Conservation (phyloP, 768 basidiomycete species). For the Favolaschia claudopus region DNA sequence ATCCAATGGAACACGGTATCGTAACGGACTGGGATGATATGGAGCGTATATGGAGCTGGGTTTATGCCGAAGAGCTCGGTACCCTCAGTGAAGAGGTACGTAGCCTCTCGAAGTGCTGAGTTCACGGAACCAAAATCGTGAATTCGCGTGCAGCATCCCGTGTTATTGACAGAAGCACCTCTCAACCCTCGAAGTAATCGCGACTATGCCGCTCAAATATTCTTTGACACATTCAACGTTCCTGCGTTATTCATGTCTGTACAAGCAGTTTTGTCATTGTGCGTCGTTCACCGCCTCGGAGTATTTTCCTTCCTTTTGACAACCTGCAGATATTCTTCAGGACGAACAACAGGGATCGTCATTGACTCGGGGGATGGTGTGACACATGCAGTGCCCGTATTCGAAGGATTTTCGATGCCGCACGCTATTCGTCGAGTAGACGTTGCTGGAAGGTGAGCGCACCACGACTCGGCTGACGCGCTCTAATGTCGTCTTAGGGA, state of each 20-base stretch:
- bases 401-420: conserved; percentile 99
- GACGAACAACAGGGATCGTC: conserved; percentile 98
- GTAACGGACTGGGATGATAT: conserved; percentile 99
- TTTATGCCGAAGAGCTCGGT: conserved; percentile 94
- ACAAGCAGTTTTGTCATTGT: conserved; percentile 97
- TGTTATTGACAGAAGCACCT: conserved; percentile 95
- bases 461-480: neutral
- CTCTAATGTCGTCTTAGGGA: conserved; percentile 61
- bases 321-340: conserved; percentile 87
- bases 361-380: conserved; percentile 99
- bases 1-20: conserved; percentile 99
- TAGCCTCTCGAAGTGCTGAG: conserved; percentile 3
- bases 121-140: neutral
- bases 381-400: conserved; percentile 98
- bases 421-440: conserved; percentile 97
- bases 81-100: conserved; percentile 95
- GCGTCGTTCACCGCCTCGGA: conserved; percentile 26
- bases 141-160: conserved; percentile 80
- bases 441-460: conserved; percentile 86
- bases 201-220: conserved; percentile 96
- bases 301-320: neutral
- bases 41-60: conserved; percentile 99
- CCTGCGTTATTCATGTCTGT: conserved; percentile 97
- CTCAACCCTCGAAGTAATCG: conserved; percentile 96
- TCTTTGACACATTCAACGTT: conserved; percentile 99